phyloP scores from a whole-genome alignment of 2,329 filamentous ascomycete genomes.

The Penicillium sp. region DNA sequence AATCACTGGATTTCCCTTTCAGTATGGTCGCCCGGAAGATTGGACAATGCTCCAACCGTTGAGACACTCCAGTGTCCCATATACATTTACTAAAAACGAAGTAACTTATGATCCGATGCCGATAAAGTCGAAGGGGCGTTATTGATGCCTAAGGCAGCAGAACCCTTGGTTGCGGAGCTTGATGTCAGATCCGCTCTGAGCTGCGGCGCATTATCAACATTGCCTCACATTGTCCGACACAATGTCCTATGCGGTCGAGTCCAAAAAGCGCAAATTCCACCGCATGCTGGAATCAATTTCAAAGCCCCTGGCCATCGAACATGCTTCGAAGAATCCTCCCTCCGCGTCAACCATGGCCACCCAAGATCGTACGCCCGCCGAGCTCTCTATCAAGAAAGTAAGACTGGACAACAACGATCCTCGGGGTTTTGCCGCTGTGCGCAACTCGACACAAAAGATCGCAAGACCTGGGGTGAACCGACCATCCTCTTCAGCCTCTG shows the following conservation, averaged over 20 bases:
- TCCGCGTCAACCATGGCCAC: constrained; percentile 17
- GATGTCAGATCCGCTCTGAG: constrained; percentile 5
- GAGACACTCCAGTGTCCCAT: too few species aligned
- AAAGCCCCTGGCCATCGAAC: constrained; percentile 24
- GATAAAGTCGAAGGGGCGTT: too few species aligned
- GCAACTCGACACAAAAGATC: constrained; percentile 22
- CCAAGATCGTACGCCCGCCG: constrained; percentile 21
- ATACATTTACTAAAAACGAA: too few species aligned
- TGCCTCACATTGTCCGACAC: constrained; percentile 5
- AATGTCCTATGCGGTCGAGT: constrained; percentile 43
- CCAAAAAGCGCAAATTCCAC: constrained; percentile 45
- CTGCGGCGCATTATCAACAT: constrained; percentile 5
- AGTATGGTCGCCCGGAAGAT: too few species aligned
- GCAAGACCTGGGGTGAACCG: constrained; percentile 25
- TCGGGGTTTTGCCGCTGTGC: constrained; percentile 17
- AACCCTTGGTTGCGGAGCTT: constrained; percentile 11
- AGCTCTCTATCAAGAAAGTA: constrained; percentile 32
- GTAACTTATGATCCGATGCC: too few species aligned
- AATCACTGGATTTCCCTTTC: too few species aligned
- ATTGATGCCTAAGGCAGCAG: constrained; percentile 20
- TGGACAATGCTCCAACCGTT: too few species aligned
- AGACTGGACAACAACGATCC: constrained; percentile 24
- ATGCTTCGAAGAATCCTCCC: constrained; percentile 15
- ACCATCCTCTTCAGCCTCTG: constrained; percentile 27
- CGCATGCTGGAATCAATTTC: constrained; percentile 42